phyloP scores from a whole-genome alignment of 176 grass and related monocot genomes.

The Juncus effusus region DNA sequence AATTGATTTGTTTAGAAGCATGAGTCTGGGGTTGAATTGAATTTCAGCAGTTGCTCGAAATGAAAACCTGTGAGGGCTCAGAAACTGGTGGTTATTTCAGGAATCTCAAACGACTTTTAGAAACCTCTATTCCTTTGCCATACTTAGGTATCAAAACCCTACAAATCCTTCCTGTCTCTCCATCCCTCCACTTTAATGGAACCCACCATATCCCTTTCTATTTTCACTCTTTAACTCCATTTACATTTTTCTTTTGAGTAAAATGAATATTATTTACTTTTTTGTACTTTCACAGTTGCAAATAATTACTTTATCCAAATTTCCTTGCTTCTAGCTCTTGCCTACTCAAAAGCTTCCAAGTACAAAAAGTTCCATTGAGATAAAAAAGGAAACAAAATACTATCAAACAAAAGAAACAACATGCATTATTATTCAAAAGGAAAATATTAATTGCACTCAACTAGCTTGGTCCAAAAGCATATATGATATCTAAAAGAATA shows the following conservation, averaged over 20 bases:
- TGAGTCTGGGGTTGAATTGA: slow-evolving; percentile 23
- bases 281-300: slow-evolving; percentile 32
- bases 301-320: slow-evolving; percentile 9
- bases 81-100: slow-evolving; percentile 44
- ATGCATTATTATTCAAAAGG: slow-evolving; percentile 24
- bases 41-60: slow-evolving; percentile 51
- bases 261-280: background rate
- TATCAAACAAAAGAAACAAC: slow-evolving; percentile 26
- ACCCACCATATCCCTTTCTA: slow-evolving; percentile 37
- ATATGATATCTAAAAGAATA: slow-evolving; percentile 1
- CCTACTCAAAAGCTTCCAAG: slow-evolving; percentile 29
- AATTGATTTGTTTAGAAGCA: slow-evolving; percentile 43
- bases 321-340: slow-evolving; percentile 30
- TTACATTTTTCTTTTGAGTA: too few species aligned
- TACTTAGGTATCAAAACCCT: slow-evolving; percentile 35
- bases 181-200: slow-evolving; percentile 38
- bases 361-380: slow-evolving; percentile 39
- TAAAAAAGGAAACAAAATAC: slow-evolving; percentile 13
- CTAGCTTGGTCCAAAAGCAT: slow-evolving; percentile 18
- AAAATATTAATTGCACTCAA: slow-evolving; percentile 35
- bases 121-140: slow-evolving; percentile 87
- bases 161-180: slow-evolving; percentile 31
- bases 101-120: slow-evolving; percentile 69
- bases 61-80: slow-evolving; percentile 64
- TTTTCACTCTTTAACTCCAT: slow-evolving; percentile 7